phyloP scores from a whole-genome alignment of 192 early-diverging fungal genomes.

The Coemansia sp. region DNA sequence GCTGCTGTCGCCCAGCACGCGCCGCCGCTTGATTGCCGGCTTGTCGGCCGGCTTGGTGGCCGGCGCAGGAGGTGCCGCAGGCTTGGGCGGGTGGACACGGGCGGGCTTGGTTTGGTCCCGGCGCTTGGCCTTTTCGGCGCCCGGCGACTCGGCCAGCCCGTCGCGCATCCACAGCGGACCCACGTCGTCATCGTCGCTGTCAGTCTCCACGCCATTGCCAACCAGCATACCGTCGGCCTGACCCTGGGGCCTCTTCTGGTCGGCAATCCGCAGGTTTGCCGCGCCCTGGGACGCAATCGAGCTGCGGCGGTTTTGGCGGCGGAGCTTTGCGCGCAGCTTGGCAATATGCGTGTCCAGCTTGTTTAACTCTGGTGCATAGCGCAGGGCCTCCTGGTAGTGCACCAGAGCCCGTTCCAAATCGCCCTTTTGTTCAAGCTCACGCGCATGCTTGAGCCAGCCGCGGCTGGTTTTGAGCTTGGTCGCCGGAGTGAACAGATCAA shows the following conservation, averaged over 20 bases:
- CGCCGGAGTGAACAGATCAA: slow-evolving; percentile 53
- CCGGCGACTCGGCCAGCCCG: slow-evolving; percentile 43
- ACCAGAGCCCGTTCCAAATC: slow-evolving; percentile 46
- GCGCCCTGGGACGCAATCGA: slow-evolving; percentile 36
- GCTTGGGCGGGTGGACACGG: not conserved
- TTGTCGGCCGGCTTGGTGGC: not conserved
- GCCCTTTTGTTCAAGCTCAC: slow-evolving; percentile 51
- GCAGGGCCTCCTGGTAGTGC: slow-evolving; percentile 49
- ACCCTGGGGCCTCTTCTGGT: not conserved
- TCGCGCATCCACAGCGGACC: slow-evolving; percentile 39
- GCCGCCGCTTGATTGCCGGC: slow-evolving; percentile 12
- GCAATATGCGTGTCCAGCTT: slow-evolving; percentile 48
- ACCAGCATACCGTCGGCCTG: not conserved
- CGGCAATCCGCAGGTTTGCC: slow-evolving; percentile 12
- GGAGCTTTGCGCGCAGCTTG: slow-evolving; percentile 26
- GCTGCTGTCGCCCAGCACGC: slow-evolving; percentile 12
- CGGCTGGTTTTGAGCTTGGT: slow-evolving; percentile 57
- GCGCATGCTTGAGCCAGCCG: slow-evolving; percentile 50
- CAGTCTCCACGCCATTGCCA: not conserved
- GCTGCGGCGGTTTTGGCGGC: slow-evolving; percentile 30
- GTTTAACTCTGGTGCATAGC: slow-evolving; percentile 48
- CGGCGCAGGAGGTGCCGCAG: not conserved
- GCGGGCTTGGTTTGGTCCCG: not conserved
- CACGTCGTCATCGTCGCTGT: slow-evolving; percentile 19
- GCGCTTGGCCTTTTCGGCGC: slow-evolving; percentile 45